Base-by-base conservation (phyloP, 805 yeast species). In the Sugiyamaella valdiviana region DNA sequence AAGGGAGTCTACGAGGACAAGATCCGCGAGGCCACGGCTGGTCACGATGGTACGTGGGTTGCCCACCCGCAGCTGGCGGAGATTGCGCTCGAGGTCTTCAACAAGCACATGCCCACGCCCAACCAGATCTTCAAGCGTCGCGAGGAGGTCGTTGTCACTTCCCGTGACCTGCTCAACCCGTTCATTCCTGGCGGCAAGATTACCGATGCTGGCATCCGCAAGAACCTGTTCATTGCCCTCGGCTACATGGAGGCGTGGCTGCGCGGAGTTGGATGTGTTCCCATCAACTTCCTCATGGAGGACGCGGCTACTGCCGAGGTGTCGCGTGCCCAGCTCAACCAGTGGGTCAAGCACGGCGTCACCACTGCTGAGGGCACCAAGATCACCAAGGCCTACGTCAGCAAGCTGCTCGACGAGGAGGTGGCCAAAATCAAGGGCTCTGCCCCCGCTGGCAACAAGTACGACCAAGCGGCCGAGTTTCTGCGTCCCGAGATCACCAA, bases 241-340 rank as follows among this genome's bases (percentile, higher is more conserved):
- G 77, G 82, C 20, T 81, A 82, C 68, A 79, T 80, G 69, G 86
- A 80, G 69, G 85, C 85, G 32, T 81, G 86, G 86, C 77, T 82
- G 58, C 71, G 84, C 52, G 83, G 83, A 47, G 67, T 78, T 50
- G 87, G 87, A 9, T 80, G 85, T 65, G 85, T 82, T 48, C 86
- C 88, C 54, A 81, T 82, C 68, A 79, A 82, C 72, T 79, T 74
- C 66, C 71, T 82, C 66, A 82, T 82, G 88, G 88, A 82, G 69
- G 87, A 82, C 59, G 87, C 87, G 29, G 87, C 86, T 45, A 82
- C 86, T 48, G 87, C 86, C 45, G 87, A 82, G 65, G 86, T 82
- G n/a, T 80, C 85, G 23, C 75, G 88, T 60, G 73, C 82, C 29
- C 84, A 79, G 67, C 75, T 82, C 58, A 78, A 83, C 77, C 85